phyloP scores from a whole-genome alignment of 495 filamentous ascomycete genomes.

The Trichoderma orchidacearum region DNA sequence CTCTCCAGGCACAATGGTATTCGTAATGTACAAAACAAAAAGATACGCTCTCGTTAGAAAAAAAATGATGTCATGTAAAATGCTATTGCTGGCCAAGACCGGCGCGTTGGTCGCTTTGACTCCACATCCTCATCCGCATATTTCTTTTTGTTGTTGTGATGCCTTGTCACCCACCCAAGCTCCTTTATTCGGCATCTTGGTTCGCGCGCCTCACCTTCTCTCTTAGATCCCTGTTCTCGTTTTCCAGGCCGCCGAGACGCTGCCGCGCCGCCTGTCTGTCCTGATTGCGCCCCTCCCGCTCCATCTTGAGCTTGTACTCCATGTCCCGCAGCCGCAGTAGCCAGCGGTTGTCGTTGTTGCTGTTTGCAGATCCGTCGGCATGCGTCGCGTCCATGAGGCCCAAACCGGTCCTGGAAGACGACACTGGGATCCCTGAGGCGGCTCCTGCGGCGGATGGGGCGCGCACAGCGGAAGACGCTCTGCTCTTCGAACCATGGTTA shows the following conservation, averaged over 20 bases:
- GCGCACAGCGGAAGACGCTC: conserved; percentile 11
- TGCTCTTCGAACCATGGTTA: conserved; percentile 6
- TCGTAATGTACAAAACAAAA: background rate
- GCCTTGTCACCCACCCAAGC: background rate
- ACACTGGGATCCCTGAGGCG: conserved; percentile 4
- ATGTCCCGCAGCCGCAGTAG: conserved; percentile 72
- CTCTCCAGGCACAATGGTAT: background rate
- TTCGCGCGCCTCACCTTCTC: conserved; percentile 41
- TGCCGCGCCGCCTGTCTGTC: conserved; percentile 75
- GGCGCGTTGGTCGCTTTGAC: background rate
- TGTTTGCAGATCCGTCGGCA: conserved; percentile 2
- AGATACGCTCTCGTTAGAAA: background rate
- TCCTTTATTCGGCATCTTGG: background rate
- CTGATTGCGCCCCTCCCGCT: conserved; percentile 72
- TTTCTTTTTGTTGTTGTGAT: too few relatives aligned
- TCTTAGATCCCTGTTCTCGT: conserved; percentile 61
- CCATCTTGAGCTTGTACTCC: conserved; percentile 77
- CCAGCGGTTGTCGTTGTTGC: conserved; percentile 51
- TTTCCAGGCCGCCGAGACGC: conserved; percentile 69
- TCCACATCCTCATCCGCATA: background rate
- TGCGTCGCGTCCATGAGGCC: conserved; percentile 10
- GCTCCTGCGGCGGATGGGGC: background rate
- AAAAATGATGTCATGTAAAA: background rate
- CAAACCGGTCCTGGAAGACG: background rate
- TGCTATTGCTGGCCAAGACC: background rate